These are phyloP conservation scores for Entomortierella beljakovae DNA, from an alignment of 192 early-diverging fungal species.

Conservation along the genomic window DNA sequence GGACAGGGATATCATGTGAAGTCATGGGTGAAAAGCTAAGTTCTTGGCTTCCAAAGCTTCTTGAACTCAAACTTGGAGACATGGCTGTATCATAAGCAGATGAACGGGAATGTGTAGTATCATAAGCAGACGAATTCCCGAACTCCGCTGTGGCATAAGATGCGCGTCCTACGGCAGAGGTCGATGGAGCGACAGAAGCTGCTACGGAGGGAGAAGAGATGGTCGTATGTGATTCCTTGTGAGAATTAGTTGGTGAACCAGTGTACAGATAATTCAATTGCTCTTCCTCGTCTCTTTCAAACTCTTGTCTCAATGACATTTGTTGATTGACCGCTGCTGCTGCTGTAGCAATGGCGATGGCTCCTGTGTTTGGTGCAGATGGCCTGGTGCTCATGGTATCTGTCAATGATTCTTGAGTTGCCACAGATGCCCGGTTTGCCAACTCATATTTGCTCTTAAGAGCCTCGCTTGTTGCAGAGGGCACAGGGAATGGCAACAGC, in stretches of 20 bases:
- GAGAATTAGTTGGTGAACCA: background rate
- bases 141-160: background rate
- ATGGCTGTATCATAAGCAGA: constrained; percentile 11
- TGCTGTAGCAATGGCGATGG: constrained; percentile 12
- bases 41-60: constrained; percentile 4
- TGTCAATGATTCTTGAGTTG: constrained; percentile 13
- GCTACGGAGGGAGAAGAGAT: constrained; percentile 24
- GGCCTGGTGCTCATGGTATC: background rate
- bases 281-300: constrained; percentile 35
- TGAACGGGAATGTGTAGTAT: constrained; percentile 15
- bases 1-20: constrained; percentile 19
- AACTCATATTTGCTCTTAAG: constrained; percentile 37
- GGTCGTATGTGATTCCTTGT: background rate
- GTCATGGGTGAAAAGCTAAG: background rate
- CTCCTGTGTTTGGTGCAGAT: background rate
- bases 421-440: constrained; percentile 20
- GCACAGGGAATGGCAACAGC: constrained; percentile 29
- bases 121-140: constrained; percentile 21
- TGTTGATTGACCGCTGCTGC: constrained; percentile 42
- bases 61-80: constrained; percentile 20
- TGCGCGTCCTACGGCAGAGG: background rate
- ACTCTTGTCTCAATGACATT: constrained; percentile 21
- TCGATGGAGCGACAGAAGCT: background rate
- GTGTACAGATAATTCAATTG: constrained; percentile 13
- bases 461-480: constrained; percentile 22